Evolutionary conservation across 2,329 filamentous ascomycete genomes (phyloP).

Genomic region (Pestalotiopsis sp.): DNA sequence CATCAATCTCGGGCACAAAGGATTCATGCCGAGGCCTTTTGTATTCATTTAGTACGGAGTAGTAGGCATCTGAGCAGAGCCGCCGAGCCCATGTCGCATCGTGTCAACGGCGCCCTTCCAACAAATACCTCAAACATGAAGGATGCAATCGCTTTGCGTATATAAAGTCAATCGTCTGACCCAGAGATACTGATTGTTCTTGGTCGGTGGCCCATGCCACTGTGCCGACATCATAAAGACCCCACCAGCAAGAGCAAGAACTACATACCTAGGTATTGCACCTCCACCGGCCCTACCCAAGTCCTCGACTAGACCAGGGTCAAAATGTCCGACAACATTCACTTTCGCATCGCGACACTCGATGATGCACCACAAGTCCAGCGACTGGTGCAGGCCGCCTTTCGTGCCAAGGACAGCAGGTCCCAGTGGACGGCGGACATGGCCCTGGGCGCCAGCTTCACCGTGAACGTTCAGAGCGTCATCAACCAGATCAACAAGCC

Average conservation of each 20-base stretch:
- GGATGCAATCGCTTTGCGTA: not conserved
- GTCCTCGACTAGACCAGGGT: no score
- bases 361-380: constrained; percentile 21
- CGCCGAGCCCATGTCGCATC: not conserved
- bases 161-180: no score
- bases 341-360: constrained; percentile 23
- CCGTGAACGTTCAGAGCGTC: constrained; percentile 15
- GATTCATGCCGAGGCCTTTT: no score
- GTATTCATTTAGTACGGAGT: no score
- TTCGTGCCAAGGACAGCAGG: constrained; percentile 19
- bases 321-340: not conserved
- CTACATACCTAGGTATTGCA: no score
- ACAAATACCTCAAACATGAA: not conserved
- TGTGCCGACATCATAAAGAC: no score
- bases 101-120: not conserved
- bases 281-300: no score
- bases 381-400: constrained; percentile 22
- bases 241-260: no score
- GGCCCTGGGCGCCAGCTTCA: constrained; percentile 15
- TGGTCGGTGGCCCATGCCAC: no score
- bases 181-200: no score
- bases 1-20: no score
- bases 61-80: no score
- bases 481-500: constrained; percentile 20
- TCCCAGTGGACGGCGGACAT: constrained; percentile 19